A percentile compares a stretch with the other conserved stretches of the same genome.
These are phyloP conservation scores for Zymoseptoria ardabiliae DNA, from an alignment of 2,329 filamentous ascomycete species.

Conservation along the genomic window DNA sequence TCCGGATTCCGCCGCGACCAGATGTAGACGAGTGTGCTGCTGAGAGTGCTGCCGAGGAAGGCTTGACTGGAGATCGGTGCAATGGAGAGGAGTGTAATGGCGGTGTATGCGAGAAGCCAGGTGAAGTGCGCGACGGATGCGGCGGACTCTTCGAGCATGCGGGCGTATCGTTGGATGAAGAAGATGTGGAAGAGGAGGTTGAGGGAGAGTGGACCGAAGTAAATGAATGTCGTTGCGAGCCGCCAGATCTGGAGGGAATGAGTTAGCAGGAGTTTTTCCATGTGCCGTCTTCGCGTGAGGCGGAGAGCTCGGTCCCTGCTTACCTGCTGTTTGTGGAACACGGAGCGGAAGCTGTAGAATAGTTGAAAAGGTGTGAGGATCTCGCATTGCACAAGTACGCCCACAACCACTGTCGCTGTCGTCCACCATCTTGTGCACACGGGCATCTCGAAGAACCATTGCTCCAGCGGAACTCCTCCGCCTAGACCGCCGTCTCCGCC, in stretches of 20 bases:
- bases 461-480: slow-evolving; percentile 69
- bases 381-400: slow-evolving; percentile 84
- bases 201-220: slow-evolving; percentile 89
- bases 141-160: slow-evolving; percentile 90
- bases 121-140: slow-evolving; percentile 90
- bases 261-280: background rate
- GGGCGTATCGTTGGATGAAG: slow-evolving; percentile 93
- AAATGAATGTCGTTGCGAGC: slow-evolving; percentile 90
- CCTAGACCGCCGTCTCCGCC: slow-evolving; percentile 38
- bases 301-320: slow-evolving; percentile 24
- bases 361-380: slow-evolving; percentile 89
- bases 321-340: slow-evolving; percentile 89
- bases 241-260: slow-evolving; percentile 76
- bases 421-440: slow-evolving; percentile 97
- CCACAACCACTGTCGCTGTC: slow-evolving; percentile 79
- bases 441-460: slow-evolving; percentile 99
- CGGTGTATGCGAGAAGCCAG: slow-evolving; percentile 85
- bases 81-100: slow-evolving; percentile 67
- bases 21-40: slow-evolving; percentile 91
- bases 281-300: background rate
- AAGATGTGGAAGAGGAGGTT: slow-evolving; percentile 97
- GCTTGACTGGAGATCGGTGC: slow-evolving; percentile 85
- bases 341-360: slow-evolving; percentile 90
- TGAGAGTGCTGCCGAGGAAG: slow-evolving; percentile 88
- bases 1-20: slow-evolving; percentile 95